These are phyloP conservation scores for Cucurbita pepo DNA, from an alignment of 306 rosid species.

Conservation along the genomic window DNA sequence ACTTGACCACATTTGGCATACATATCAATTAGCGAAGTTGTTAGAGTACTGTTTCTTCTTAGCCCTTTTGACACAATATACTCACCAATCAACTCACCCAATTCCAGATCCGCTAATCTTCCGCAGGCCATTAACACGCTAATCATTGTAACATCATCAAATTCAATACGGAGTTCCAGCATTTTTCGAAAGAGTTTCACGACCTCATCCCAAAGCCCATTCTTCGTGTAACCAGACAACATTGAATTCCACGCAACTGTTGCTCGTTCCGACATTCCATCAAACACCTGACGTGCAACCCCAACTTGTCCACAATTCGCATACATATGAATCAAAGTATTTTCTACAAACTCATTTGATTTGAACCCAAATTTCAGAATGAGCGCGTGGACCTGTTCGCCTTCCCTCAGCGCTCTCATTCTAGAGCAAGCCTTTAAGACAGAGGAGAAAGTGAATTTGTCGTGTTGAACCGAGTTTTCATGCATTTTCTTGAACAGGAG, in stretches of 20 bases:
- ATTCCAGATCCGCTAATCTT: slow-evolving; percentile 32
- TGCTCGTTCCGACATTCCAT: slow-evolving; percentile 21
- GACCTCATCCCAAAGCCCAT: slow-evolving; percentile 34
- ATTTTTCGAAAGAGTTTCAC: slow-evolving; percentile 25
- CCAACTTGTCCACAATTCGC: slow-evolving; percentile 19
- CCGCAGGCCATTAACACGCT: slow-evolving; percentile 42
- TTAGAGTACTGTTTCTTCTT: slow-evolving; percentile 19
- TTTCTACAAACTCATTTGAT: slow-evolving; percentile 20
- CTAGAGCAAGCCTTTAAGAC: slow-evolving; percentile 44
- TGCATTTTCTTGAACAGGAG: slow-evolving; percentile 32
- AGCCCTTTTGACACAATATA: slow-evolving; percentile 22
- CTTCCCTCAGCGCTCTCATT: slow-evolving; percentile 20
- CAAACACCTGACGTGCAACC: slow-evolving; percentile 44
- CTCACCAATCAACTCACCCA: slow-evolving; percentile 37
- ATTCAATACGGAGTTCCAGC: slow-evolving; percentile 18
- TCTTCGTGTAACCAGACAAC: slow-evolving; percentile 34
- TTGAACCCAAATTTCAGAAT: slow-evolving; percentile 28
- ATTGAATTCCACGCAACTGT: slow-evolving; percentile 38
- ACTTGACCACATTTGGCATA: slow-evolving; percentile 49
- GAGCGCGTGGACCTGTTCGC: slow-evolving; percentile 33
- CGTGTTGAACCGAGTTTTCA: slow-evolving; percentile 14
- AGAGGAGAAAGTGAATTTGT: slow-evolving; percentile 29
- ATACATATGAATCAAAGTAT: slow-evolving; percentile 40
- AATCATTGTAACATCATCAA: slow-evolving; percentile 36
- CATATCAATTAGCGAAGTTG: slow-evolving; percentile 43